A percentile compares a stretch with the other conserved stretches of the same genome.
phyloP scores from a whole-genome alignment of 768 basidiomycete species.

The Kwoniella botswanensis region DNA sequence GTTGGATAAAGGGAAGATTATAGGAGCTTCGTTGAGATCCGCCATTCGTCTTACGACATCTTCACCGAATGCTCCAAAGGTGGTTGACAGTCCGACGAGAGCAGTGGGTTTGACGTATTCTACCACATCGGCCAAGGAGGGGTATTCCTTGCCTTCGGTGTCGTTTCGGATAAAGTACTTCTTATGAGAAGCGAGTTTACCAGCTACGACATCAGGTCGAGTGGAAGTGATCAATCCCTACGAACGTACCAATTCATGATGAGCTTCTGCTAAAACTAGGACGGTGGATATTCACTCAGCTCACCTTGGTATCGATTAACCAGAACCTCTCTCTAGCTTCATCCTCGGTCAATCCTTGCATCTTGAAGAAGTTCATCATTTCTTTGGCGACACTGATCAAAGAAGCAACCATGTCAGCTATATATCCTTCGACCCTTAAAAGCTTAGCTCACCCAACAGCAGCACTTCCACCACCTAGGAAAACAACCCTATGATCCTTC shows the following conservation, averaged over 20 bases:
- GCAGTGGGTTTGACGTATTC: slow-evolving; percentile 84
- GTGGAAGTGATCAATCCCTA: slow-evolving; percentile 80
- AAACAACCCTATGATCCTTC: slow-evolving; percentile 79
- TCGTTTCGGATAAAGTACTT: slow-evolving; percentile 83
- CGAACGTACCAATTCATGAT: not conserved
- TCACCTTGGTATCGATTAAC: slow-evolving; percentile 72
- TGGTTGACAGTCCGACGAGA: slow-evolving; percentile 86
- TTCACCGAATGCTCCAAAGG: slow-evolving; percentile 75
- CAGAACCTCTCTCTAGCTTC: slow-evolving; percentile 79
- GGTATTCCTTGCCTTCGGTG: slow-evolving; percentile 76
- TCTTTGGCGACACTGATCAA: slow-evolving; percentile 75
- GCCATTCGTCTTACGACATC: slow-evolving; percentile 77
- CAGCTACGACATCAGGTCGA: slow-evolving; percentile 64
- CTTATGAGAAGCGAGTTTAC: slow-evolving; percentile 78
- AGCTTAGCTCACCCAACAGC: slow-evolving; percentile 67
- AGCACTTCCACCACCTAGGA: slow-evolving; percentile 89
- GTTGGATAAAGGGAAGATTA: slow-evolving; percentile 92
- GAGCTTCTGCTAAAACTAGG: not conserved
- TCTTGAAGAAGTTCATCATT: slow-evolving; percentile 80
- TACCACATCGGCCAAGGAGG: slow-evolving; percentile 74
- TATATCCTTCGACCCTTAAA: not conserved
- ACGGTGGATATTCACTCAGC: not conserved
- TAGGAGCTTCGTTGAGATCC: slow-evolving; percentile 72
- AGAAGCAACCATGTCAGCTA: slow-evolving; percentile 10
- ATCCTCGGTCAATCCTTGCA: slow-evolving; percentile 74